Conservation (phyloP, 768 basidiomycete genomes). For the Sporobolomyces phaffii region DNA sequence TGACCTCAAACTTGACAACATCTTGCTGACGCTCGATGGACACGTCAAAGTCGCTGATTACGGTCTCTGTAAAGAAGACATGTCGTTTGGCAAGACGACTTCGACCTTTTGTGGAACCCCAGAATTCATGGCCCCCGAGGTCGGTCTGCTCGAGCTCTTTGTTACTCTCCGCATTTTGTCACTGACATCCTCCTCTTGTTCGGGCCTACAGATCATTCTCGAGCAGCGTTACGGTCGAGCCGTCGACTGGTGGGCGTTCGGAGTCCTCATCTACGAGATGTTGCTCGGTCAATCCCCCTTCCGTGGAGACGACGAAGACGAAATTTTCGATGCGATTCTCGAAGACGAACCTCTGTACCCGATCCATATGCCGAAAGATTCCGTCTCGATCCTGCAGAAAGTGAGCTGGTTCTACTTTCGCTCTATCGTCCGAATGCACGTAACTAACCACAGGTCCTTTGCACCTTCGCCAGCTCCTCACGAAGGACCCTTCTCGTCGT, state of each 20-base stretch:
- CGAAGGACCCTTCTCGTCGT: slow-evolving; percentile 81
- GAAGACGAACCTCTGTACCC: slow-evolving; percentile 98
- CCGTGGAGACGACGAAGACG: slow-evolving; percentile 98
- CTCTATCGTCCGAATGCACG: not conserved
- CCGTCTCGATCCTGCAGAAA: slow-evolving; percentile 90
- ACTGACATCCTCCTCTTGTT: not conserved
- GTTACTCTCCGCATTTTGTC: not conserved
- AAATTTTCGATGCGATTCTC: slow-evolving; percentile 97
- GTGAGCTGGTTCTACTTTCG: slow-evolving; percentile 48
- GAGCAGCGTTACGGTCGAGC: slow-evolving; percentile 98
- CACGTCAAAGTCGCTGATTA: slow-evolving; percentile 99
- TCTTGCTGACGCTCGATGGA: slow-evolving; percentile 88
- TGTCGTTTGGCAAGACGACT: slow-evolving; percentile 93
- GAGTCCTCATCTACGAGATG: slow-evolving; percentile 98
- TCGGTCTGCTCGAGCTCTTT: slow-evolving; percentile 45
- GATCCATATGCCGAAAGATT: slow-evolving; percentile 97
- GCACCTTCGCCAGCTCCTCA: slow-evolving; percentile 61
- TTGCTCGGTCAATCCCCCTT: slow-evolving; percentile 96
- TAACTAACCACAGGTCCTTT: slow-evolving; percentile 3
- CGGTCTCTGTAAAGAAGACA: slow-evolving; percentile 97
- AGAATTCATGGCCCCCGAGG: slow-evolving; percentile 99
- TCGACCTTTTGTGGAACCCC: slow-evolving; percentile 99
- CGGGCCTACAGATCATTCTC: slow-evolving; percentile 69
- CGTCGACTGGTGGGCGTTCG: slow-evolving; percentile 99
- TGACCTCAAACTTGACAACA: slow-evolving; percentile 96